These are phyloP conservation scores for Phaseolus coccineus DNA, from an alignment of 331 rosid species.

Conservation along the genomic window DNA sequence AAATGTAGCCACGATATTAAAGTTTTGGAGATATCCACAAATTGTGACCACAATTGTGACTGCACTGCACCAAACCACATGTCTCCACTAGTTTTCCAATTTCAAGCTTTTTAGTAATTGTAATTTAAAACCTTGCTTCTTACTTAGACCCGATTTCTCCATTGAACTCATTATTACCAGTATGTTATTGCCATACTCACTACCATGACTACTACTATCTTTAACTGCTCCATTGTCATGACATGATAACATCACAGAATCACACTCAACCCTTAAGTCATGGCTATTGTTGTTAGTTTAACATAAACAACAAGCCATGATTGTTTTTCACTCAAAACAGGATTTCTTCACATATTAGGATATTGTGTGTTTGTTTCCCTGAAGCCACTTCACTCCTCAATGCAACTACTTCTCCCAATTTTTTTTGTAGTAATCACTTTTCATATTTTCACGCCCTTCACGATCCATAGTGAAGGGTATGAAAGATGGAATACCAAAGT, in stretches of 20 bases:
- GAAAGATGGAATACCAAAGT: neutral
- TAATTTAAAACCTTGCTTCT: too few species aligned
- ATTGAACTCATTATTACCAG: neutral
- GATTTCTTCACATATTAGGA: neutral
- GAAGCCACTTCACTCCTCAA: conserved; percentile 17
- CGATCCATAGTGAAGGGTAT: neutral
- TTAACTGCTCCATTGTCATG: neutral
- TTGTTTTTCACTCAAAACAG: neutral
- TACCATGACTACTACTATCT: neutral
- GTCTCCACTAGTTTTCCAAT: neutral
- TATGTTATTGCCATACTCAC: neutral
- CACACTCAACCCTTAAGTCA: neutral
- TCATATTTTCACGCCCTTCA: neutral
- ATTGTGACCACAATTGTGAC: too few species aligned
- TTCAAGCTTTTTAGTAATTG: too few species aligned
- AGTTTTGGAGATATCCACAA: neutral
- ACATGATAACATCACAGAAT: neutral
- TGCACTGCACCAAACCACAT: neutral
- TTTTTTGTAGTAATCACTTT: conserved; percentile 3
- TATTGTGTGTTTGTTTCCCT: neutral
- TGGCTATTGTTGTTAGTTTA: neutral
- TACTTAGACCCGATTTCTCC: neutral
- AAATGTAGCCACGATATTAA: neutral
- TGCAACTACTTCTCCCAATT: neutral
- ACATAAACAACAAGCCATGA: conserved; percentile 10